Percentiles rank a stretch among this genome's conserved stretches.
Evolutionary conservation across 2,329 filamentous ascomycete species (phyloP).

Genomic region (Sporothrix brasiliensis): DNA sequence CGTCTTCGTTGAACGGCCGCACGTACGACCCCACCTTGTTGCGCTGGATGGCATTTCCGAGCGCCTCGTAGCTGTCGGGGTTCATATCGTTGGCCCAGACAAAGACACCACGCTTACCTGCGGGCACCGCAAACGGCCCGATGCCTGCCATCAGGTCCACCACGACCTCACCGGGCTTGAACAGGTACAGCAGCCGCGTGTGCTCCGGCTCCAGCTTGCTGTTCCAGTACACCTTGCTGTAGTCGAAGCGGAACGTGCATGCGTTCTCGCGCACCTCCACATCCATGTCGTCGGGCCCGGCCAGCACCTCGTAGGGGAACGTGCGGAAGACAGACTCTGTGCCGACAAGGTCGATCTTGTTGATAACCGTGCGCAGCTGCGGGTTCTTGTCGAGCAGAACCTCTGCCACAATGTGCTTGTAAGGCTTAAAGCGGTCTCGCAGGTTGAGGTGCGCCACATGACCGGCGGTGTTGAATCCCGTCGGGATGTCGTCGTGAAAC

Average conservation of each 20-base stretch:
- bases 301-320: conserved; percentile 88
- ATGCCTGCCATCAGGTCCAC: conserved; percentile 98
- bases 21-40: conserved; percentile 85
- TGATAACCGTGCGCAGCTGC: conserved; percentile 83
- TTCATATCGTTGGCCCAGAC: conserved; percentile 98
- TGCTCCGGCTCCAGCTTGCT: conserved; percentile 89
- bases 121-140: conserved; percentile 90
- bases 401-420: conserved; percentile 82
- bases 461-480: conserved; percentile 84
- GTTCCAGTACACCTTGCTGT: conserved; percentile 98
- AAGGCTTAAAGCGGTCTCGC: conserved; percentile 77
- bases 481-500: conserved; percentile 76
- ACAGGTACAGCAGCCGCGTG: conserved; percentile 72
- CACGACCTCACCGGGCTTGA: conserved; percentile 82
- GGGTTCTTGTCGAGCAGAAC: conserved; percentile 90
- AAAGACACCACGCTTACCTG: conserved; percentile 85
- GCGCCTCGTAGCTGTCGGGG: conserved; percentile 76
- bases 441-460: conserved; percentile 95
- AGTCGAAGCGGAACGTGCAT: conserved; percentile 91
- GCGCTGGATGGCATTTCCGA: conserved; percentile 67
- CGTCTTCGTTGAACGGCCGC: conserved; percentile 78
- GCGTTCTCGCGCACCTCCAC: conserved; percentile 80
- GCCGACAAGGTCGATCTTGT: conserved; percentile 90
- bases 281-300: conserved; percentile 77
- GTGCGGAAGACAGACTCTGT: conserved; percentile 84